Evolutionary conservation across 352 stramenopile genomes (phyloP), one percentile per base, ranked within the genome.

Genomic region (Globisporangium viniferum): DNA sequence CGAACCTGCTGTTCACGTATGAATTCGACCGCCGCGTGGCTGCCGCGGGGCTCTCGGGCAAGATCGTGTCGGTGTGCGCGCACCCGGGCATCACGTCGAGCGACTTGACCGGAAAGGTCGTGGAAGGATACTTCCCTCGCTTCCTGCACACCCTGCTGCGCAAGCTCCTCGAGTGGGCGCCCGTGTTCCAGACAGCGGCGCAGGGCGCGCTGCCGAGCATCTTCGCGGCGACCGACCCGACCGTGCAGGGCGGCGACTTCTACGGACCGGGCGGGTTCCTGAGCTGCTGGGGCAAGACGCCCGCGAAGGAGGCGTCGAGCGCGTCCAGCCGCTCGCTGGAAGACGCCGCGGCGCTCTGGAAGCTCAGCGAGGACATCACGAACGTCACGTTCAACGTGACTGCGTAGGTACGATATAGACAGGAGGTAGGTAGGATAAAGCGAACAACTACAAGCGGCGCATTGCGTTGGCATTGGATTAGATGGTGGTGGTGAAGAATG

Each of bases 1-100:
- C 72, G 8, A 84, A 80, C 14, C 36, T 86, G 59, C 62, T 86
- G 22, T 86, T 86, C 58, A 81, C 76, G 10, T 81, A 76, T 59
- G 78, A 86, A 35, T 41, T 86, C 20, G n/a, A 79, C 8, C 72
- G 78, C 35, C 74, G 78, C 18, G 57, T 86, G 36, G 54, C 35
- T 14, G 54, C 62, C 0, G 70, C 67, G 1, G 77, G 73, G 7
- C 31, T 82, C 41, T 29, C 51, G 1, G 62, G 62, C 31, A 60
- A 71, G 10, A 69, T 88, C 24, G 22, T 82, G 14, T 72, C 69
- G 5, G 68, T 88, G 29, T 76, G 71, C 8, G 60, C 61, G 5
- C 70, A 76, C 54, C 70, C 70, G 18, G 70, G 70, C 15, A 36
- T 73, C 36, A 65, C 72, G 2, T 29, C 62, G 14, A 78, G 71